Conservation (phyloP, 2,329 filamentous ascomycete species). For the Aureobasidium sp. region DNA sequence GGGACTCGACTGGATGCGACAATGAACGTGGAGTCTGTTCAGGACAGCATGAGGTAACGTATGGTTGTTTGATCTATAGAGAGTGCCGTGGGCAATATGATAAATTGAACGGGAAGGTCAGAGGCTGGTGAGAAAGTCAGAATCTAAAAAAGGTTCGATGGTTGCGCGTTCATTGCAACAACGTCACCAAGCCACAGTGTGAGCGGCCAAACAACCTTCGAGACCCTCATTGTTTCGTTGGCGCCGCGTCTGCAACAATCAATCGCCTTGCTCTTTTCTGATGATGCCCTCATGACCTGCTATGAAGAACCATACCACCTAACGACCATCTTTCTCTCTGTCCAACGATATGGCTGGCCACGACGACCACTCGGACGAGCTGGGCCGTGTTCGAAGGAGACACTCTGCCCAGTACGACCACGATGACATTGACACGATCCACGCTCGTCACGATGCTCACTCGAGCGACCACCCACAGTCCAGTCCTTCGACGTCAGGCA, state of each 20-base stretch:
- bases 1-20: background rate
- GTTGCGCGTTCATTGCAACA: background rate
- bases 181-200: background rate
- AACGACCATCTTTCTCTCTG: background rate
- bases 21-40: background rate
- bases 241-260: background rate
- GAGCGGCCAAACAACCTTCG: background rate
- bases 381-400: constrained; percentile 18
- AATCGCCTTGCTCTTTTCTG: background rate
- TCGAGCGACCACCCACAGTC: constrained; percentile 1
- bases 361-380: constrained; percentile 15
- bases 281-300: background rate
- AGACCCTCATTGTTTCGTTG: background rate
- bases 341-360: constrained; percentile 16
- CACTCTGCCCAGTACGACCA: constrained; percentile 18
- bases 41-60: too few species aligned
- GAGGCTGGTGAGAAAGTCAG: background rate
- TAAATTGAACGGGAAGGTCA: background rate
- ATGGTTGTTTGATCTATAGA: background rate
- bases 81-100: background rate
- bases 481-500: constrained; percentile 13
- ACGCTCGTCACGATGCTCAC: constrained; percentile 12
- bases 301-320: background rate
- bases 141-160: background rate
- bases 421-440: background rate